Conservation (phyloP, 2,329 filamentous ascomycete genomes). For the Colletotrichum tropicale region DNA sequence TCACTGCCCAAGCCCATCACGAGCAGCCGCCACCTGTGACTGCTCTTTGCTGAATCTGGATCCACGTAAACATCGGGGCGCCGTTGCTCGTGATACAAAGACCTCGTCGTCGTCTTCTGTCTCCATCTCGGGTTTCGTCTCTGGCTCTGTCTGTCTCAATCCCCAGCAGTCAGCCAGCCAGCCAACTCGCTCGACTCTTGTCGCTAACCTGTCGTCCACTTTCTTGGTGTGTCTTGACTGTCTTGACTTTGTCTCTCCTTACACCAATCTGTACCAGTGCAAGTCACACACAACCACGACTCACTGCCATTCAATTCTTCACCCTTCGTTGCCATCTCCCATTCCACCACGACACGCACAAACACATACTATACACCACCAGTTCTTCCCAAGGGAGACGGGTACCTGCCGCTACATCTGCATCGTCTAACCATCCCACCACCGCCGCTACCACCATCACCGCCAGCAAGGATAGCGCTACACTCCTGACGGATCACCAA, state of each 20-base stretch:
- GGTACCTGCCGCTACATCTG: background rate
- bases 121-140: background rate
- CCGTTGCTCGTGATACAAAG: constrained; percentile 15
- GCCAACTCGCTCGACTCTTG: background rate
- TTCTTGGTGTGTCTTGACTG: background rate
- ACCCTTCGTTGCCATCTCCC: background rate
- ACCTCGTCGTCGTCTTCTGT: background rate
- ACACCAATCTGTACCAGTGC: background rate
- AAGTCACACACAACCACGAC: background rate
- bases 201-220: background rate
- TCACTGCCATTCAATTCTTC: background rate
- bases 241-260: constrained; percentile 5
- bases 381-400: background rate
- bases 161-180: background rate
- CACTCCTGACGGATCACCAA: constrained; percentile 14
- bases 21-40: background rate
- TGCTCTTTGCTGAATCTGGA: background rate
- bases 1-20: background rate
- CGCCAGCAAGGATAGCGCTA: background rate
- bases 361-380: background rate
- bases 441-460: background rate
- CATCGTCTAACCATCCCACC: background rate
- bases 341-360: background rate
- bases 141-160: background rate
- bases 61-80: constrained; percentile 12